Base-by-base conservation (phyloP, 768 basidiomycete genomes). In the Tephrocybe sp. region DNA sequence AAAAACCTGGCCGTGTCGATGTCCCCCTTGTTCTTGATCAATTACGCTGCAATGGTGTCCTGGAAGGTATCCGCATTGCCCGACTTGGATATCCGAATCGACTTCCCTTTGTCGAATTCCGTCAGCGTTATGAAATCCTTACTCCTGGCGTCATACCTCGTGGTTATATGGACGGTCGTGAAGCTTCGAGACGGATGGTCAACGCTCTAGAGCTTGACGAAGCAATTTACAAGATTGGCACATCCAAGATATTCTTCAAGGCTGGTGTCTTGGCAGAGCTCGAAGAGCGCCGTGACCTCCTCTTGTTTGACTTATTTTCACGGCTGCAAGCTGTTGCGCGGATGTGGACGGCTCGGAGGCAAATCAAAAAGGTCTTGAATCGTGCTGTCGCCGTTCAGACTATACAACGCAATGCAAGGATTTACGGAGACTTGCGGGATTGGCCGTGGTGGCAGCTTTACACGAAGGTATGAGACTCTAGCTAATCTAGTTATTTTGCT, bases 381-480 rank as follows among this genome's bases (percentile, higher is more conserved):
- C 86, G 97, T 40, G 93, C 94, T 1, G 75, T 86, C 34, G 94
- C 97, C 4, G 85, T 95, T 36, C 82, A 90, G 40, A 95, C 91
- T 1, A 94, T 98, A 54, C 97, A 98, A 65, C 80, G 86, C 39
- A 99, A 99, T 65, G 96, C 96, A 2, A 77, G 93, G 18, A 78
- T 97, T 18, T 98, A 98, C 64, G 85, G 87, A 6, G 87, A 92
- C 49, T 76, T 99, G 24, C 79, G 84, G 40, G 92, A 96, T 46
- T 98, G 97, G 97, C 94, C 96, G 1, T 98, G 97, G 97, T 99
- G 97, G 97, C 90, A 94, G 56, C 77, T 98, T 8, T 99, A 95
- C 65, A 93, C 93, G 2, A 96, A 96, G 76, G 93, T 84, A 54
- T 39, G 68, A 38, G 37, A 49, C 32, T 18, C 28, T 17, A 48